Evolutionary conservation across 2,329 filamentous ascomycete species (phyloP).

Genomic region (Aspergillaceae sp.): DNA sequence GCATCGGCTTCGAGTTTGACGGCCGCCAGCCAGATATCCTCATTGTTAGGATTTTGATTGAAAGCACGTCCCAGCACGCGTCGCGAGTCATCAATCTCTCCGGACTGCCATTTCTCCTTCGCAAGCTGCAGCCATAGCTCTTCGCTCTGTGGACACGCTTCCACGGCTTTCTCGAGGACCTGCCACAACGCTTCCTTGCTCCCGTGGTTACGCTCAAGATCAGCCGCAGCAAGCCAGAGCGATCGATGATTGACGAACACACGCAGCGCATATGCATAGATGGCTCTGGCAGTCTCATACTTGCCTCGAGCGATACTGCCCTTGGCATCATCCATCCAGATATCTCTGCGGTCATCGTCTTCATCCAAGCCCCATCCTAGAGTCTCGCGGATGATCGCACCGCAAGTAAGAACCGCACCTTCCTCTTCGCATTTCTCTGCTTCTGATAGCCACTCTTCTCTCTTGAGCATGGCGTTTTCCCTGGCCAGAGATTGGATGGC

Average conservation of each 20-base stretch:
- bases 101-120: conserved; percentile 85
- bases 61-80: conserved; percentile 82
- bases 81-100: conserved; percentile 78
- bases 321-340: conserved; percentile 91
- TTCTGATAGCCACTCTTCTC: conserved; percentile 93
- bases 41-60: conserved; percentile 90
- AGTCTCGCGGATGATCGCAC: conserved; percentile 83
- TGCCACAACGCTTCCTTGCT: conserved; percentile 73
- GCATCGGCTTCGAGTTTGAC: conserved; percentile 95
- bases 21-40: conserved; percentile 94
- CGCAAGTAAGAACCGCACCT: conserved; percentile 76
- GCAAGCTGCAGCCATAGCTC: conserved; percentile 93
- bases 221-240: conserved; percentile 82
- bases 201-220: conserved; percentile 84
- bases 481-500: conserved; percentile 80
- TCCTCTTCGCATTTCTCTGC: conserved; percentile 93
- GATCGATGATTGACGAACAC: conserved; percentile 83
- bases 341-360: conserved; percentile 90
- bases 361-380: conserved; percentile 89
- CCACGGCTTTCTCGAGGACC: conserved; percentile 84
- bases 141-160: conserved; percentile 84
- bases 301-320: conserved; percentile 69
- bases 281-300: conserved; percentile 85
- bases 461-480: conserved; percentile 91
- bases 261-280: conserved; percentile 82